Conservation (phyloP, 164 flowering plant genomes). For the Nymphaea thermarum region DNA sequence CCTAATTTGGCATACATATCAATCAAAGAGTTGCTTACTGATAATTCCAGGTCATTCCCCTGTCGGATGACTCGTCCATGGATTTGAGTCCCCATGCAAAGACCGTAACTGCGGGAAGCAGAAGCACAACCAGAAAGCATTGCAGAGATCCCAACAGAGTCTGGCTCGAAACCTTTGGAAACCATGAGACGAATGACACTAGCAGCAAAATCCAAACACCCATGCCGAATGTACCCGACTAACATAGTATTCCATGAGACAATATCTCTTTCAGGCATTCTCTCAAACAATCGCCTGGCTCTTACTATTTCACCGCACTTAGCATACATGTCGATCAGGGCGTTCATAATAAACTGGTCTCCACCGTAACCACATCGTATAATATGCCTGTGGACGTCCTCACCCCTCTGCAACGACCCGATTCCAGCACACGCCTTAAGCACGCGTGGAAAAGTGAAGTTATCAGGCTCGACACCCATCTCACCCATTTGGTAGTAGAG, state of each 20-base stretch:
- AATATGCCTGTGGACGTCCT: slow-evolving; percentile 25
- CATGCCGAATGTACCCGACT: slow-evolving; percentile 43
- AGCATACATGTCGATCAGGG: slow-evolving; percentile 57
- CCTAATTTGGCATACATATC: slow-evolving; percentile 32
- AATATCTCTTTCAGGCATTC: slow-evolving; percentile 25
- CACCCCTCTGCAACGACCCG: slow-evolving; percentile 25
- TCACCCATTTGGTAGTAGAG: slow-evolving; percentile 39
- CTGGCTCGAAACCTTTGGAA: slow-evolving; percentile 36
- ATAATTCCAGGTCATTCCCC: slow-evolving; percentile 34
- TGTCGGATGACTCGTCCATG: slow-evolving; percentile 67
- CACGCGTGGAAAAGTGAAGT: slow-evolving; percentile 41
- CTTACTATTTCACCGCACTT: slow-evolving; percentile 28
- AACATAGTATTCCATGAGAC: slow-evolving; percentile 77
- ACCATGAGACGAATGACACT: slow-evolving; percentile 41
- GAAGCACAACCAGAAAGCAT: slow-evolving; percentile 28
- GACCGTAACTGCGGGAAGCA: background rate
- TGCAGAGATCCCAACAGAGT: slow-evolving; percentile 44
- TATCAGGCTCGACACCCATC: slow-evolving; percentile 26
- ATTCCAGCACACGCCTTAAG: slow-evolving; percentile 43
- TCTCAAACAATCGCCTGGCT: slow-evolving; percentile 35
- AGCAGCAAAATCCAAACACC: slow-evolving; percentile 32
- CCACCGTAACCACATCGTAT: slow-evolving; percentile 23
- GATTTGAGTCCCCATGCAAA: slow-evolving; percentile 28
- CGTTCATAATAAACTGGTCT: slow-evolving; percentile 36
- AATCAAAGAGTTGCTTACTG: slow-evolving; percentile 59